A percentile compares a stretch with the other conserved stretches of the same genome.
phyloP scores from a whole-genome alignment of 768 basidiomycete species.

The Hydnomerulius pinastri region DNA sequence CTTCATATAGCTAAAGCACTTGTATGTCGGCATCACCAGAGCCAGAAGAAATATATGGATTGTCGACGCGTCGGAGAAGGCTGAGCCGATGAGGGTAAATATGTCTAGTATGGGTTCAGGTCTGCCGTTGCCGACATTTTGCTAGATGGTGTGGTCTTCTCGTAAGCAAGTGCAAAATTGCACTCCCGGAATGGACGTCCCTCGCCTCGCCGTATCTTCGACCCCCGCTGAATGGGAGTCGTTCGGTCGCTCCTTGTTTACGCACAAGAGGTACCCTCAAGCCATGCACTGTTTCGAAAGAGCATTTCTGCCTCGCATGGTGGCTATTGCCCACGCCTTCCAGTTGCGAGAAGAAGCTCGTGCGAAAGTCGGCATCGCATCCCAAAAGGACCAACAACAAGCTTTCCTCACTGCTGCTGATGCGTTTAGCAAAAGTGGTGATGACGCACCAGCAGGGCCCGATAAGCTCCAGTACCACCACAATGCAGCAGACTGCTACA shows the following conservation, averaged over 20 bases:
- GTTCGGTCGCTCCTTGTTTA: constrained; percentile 42
- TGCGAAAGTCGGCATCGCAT: constrained; percentile 26
- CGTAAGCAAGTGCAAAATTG: constrained; percentile 49
- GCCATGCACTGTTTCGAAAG: constrained; percentile 56
- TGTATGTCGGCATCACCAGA: too few species aligned
- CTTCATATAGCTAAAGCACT: too few species aligned
- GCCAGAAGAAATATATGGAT: too few species aligned
- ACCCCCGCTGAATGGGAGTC: constrained; percentile 47
- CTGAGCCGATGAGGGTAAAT: too few species aligned
- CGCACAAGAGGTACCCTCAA: constrained; percentile 44
- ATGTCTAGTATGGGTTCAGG: too few species aligned
- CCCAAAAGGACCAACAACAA: constrained; percentile 23
- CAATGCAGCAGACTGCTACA: constrained; percentile 50
- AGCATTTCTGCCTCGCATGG: constrained; percentile 45
- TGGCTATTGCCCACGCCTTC: constrained; percentile 51
- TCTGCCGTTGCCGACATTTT: too few species aligned
- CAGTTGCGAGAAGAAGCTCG: constrained; percentile 54
- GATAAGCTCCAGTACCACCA: constrained; percentile 39
- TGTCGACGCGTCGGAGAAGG: too few species aligned
- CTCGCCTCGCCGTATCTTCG: constrained; percentile 56
- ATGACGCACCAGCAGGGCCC: constrained; percentile 25
- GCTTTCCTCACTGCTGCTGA: constrained; percentile 50
- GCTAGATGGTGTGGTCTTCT: constrained; percentile 56
- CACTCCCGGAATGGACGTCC: constrained; percentile 49
- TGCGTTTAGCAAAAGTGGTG: constrained; percentile 48